A percentile compares a stretch with the other conserved stretches of the same genome.
These are phyloP conservation scores for Acacia acuminata DNA, from an alignment of 306 rosid species.

Conservation along the genomic window DNA sequence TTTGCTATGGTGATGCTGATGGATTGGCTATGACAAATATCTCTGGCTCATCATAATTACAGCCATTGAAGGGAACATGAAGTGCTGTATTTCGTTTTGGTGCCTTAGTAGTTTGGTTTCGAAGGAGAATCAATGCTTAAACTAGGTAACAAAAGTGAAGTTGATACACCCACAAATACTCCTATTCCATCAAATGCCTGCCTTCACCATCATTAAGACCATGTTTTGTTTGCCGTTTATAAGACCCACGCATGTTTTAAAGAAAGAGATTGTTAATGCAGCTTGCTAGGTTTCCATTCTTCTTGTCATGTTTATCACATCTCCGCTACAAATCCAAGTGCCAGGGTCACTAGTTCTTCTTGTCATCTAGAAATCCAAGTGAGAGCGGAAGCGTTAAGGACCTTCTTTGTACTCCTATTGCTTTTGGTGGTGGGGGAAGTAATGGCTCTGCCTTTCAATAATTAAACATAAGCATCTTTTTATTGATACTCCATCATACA, in stretches of 20 bases:
- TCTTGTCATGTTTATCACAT: not conserved
- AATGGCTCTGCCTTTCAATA: not conserved
- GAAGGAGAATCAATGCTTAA: too few relatives aligned
- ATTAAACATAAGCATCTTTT: not conserved
- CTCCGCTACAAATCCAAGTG: not conserved
- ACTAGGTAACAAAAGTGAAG: not conserved
- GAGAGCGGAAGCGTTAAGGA: not conserved
- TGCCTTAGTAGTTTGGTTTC: too few relatives aligned
- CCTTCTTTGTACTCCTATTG: not conserved
- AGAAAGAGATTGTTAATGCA: not conserved
- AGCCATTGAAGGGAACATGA: not conserved
- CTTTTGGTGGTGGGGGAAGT: not conserved
- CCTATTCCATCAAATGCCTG: not conserved
- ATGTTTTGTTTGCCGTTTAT: not conserved
- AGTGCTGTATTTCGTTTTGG: not conserved
- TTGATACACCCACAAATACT: not conserved
- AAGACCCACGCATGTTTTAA: not conserved
- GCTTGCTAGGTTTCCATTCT: not conserved
- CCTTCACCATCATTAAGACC: not conserved
- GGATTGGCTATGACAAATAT: not conserved
- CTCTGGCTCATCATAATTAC: not conserved
- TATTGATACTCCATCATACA: too few relatives aligned
- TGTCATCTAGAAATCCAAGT: not conserved
- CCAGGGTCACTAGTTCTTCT: not conserved
- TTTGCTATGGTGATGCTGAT: not conserved